These are phyloP conservation scores for Verticillium nubilum DNA, from an alignment of 2,329 filamentous ascomycete genomes.

Conservation along the genomic window DNA sequence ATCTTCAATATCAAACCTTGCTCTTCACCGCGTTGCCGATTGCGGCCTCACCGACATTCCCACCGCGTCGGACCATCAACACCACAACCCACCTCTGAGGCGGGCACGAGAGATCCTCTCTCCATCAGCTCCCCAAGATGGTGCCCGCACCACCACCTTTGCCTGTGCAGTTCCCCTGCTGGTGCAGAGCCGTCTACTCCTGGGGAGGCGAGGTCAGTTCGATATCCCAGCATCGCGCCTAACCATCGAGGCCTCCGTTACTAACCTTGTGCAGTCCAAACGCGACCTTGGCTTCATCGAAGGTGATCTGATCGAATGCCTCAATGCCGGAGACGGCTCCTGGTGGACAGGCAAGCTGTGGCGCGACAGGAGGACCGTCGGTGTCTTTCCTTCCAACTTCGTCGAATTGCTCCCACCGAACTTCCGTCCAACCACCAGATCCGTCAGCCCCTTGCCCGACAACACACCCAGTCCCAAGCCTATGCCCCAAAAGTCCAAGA, in stretches of 20 bases:
- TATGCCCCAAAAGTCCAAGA: constrained; percentile 54
- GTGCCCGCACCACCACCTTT: constrained; percentile 52
- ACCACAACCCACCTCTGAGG: not conserved
- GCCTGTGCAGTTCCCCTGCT: constrained; percentile 80
- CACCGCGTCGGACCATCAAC: not conserved
- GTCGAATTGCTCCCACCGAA: constrained; percentile 82
- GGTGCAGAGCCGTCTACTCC: constrained; percentile 86
- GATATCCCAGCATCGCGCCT: not conserved
- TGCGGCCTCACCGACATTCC: constrained; percentile 1
- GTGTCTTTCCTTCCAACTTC: constrained; percentile 95
- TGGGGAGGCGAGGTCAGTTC: constrained; percentile 75
- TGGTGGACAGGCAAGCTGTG: constrained; percentile 97
- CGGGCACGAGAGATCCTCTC: not conserved
- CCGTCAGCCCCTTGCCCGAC: constrained; percentile 53
- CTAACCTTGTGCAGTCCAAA: constrained; percentile 58
- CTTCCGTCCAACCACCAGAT: constrained; percentile 70
- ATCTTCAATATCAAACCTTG: constrained; percentile 4
- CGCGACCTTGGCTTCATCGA: constrained; percentile 95
- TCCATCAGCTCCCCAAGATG: constrained; percentile 31
- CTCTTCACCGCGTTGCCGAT: not conserved
- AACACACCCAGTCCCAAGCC: constrained; percentile 49
- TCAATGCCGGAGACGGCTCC: constrained; percentile 94
- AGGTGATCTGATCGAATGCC: constrained; percentile 94
- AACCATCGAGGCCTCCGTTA: not conserved
- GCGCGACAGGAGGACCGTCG: constrained; percentile 84